phyloP scores from a whole-genome alignment of 148 eudicot species.

The Silene uniflora region DNA sequence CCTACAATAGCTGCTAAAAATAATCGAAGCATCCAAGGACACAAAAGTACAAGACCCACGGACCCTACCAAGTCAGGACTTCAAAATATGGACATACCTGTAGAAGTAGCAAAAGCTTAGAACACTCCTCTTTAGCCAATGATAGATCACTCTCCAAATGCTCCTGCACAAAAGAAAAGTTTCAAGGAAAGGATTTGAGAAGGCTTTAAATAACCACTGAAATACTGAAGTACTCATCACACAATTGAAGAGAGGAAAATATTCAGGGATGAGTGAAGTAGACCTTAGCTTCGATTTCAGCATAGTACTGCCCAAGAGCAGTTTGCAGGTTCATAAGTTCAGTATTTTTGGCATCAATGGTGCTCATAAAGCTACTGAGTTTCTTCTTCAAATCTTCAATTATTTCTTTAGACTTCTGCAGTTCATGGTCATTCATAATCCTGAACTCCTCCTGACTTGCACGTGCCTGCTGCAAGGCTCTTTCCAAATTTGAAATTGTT shows the following conservation, averaged over 20 bases:
- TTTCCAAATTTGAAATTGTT: constrained; percentile 73
- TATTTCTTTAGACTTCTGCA: constrained; percentile 67
- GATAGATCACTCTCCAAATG: constrained; percentile 67
- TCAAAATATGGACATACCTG: constrained; percentile 39
- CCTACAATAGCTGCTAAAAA: background rate
- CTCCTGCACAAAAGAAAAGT: constrained; percentile 44
- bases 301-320: constrained; percentile 96
- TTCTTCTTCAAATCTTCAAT: constrained; percentile 81
- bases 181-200: background rate
- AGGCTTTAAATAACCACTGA: background rate
- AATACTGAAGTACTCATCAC: background rate
- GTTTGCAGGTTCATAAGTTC: constrained; percentile 90
- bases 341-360: constrained; percentile 75
- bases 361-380: constrained; percentile 49
- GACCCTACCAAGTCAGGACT: background rate
- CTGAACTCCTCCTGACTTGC: constrained; percentile 74
- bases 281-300: constrained; percentile 98
- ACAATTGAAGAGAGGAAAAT: background rate
- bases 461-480: constrained; percentile 72
- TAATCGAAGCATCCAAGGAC: background rate
- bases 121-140: constrained; percentile 62
- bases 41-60: background rate
- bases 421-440: constrained; percentile 52
- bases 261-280: constrained; percentile 10
- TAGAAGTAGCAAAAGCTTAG: constrained; percentile 56